These are phyloP conservation scores for Ascochyta rabiei DNA, from an alignment of 2,329 filamentous ascomycete genomes.

Conservation along the genomic window DNA sequence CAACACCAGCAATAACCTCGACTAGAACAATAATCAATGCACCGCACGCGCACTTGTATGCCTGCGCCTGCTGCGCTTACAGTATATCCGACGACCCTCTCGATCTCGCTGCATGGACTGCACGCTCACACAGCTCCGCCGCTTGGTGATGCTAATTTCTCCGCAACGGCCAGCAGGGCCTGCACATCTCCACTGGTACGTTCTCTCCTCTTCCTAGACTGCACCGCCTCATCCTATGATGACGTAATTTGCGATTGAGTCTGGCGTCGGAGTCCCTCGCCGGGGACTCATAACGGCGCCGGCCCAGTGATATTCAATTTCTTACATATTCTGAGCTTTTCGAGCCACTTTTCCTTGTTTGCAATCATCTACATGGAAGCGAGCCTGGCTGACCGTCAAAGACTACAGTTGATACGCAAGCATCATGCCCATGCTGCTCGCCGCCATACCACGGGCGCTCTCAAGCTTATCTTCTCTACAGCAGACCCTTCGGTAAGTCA, in stretches of 20 bases:
- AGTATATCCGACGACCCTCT: neutral
- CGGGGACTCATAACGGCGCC: conserved; percentile 81
- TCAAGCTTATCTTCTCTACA: neutral
- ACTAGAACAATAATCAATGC: neutral
- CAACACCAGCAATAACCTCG: neutral
- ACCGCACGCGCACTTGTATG: too few relatives aligned
- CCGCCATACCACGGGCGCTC: too few relatives aligned
- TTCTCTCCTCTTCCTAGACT: conserved; percentile 13
- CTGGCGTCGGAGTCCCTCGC: conserved; percentile 83
- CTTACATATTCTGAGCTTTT: conserved; percentile 96
- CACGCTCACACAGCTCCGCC: neutral
- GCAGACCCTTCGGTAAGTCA: conserved; percentile 5
- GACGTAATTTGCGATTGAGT: conserved; percentile 99
- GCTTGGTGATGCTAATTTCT: conserved; percentile 10
- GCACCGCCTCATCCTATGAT: conserved; percentile 65
- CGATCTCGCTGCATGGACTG: neutral
- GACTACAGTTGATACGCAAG: neutral
- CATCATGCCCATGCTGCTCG: neutral
- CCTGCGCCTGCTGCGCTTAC: neutral
- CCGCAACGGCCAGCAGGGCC: conserved; percentile 10
- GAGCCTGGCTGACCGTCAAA: conserved; percentile 21
- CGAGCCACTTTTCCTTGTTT: neutral
- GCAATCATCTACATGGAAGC: neutral
- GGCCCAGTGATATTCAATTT: conserved; percentile 85
- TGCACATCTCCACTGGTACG: conserved; percentile 28